Base-by-base conservation (phyloP, 2,329 filamentous ascomycete species). In the Monosporascus sp. region DNA sequence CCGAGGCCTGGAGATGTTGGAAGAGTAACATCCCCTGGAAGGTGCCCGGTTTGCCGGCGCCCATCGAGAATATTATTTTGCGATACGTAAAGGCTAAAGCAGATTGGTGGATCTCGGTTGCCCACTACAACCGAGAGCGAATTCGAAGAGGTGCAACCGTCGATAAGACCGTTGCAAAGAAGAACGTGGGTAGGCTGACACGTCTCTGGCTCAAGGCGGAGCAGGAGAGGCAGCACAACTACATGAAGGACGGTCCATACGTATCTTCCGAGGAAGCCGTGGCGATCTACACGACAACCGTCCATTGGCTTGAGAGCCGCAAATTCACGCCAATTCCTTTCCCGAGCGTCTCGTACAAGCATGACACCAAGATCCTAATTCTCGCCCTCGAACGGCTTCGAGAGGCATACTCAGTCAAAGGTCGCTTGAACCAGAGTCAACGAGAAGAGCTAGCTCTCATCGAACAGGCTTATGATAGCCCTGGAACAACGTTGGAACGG, bases 11-110 rank as follows among this genome's bases (percentile, higher is more conserved):
- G 94, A 84, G 94, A 75, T 99, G 94, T 76, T 99, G 94, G 94
- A 99, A 99, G 85, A 97, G 92, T 74, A 99, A 99, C 67, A 99
- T 99, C 61, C 94, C 94, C 0, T 99, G 94, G 94, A 99, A 99
- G 76, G 94, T 99, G 3, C 94, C 94, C 49, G 95, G 94, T 38
- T 74, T 99, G 55, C 94, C 94, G 41, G 95, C 95, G 15, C 93
- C 94, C 0, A 97, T 99, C 58, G 94, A 99, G 73, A 99, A 97
- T 67, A 96, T 99, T 63, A 99, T 99, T 65, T 79, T 99, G 57
- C 89, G 94, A 65, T 99, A 99, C 64, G 95, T 99, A 63, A 99
- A 99, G 78, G 93, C 91, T 61, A 99, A 99, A 78, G 94, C 94
- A 18, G 94, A 99, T 70, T 99, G 94, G 95, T 99, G 94, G 94